Evolutionary conservation across 768 basidiomycete species (phyloP).

Genomic region (Boletus rex-veris): DNA sequence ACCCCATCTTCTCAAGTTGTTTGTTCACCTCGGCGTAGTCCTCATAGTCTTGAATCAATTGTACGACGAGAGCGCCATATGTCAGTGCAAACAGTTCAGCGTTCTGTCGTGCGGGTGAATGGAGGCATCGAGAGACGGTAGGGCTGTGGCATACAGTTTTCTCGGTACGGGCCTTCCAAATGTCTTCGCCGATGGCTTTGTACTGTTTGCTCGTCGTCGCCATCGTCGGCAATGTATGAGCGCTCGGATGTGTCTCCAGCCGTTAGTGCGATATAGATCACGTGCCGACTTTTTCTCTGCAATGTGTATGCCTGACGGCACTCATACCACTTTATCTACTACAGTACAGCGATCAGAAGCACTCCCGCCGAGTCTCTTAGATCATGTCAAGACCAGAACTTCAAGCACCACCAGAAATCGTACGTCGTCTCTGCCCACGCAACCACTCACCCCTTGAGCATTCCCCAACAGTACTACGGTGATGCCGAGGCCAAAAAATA

Average conservation of each 20-base stretch:
- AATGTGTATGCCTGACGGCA: neutral
- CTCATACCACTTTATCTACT: neutral
- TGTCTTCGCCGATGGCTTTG: constrained; percentile 88
- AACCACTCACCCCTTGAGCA: neutral
- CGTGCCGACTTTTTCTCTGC: constrained; percentile 11
- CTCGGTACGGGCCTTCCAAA: constrained; percentile 92
- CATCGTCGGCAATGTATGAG: constrained; percentile 39
- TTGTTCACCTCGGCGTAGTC: constrained; percentile 94
- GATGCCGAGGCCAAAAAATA: constrained; percentile 96
- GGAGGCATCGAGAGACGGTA: constrained; percentile 5
- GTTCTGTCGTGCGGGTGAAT: constrained; percentile 57
- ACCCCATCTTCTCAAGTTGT: constrained; percentile 99
- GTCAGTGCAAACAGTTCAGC: constrained; percentile 96
- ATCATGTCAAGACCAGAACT: constrained; percentile 85
- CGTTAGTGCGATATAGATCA: constrained; percentile 16
- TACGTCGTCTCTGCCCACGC: constrained; percentile 31
- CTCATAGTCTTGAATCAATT: constrained; percentile 98
- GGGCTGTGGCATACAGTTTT: constrained; percentile 69
- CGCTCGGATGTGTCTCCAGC: neutral
- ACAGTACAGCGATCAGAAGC: neutral
- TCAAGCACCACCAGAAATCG: constrained; percentile 88
- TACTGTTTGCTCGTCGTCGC: constrained; percentile 77
- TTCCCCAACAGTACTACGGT: constrained; percentile 78
- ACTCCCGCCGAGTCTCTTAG: too few relatives aligned
- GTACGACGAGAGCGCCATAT: constrained; percentile 96